Evolutionary conservation across 148 eudicot species (phyloP).

Genomic region (Persicaria tinctoria): DNA sequence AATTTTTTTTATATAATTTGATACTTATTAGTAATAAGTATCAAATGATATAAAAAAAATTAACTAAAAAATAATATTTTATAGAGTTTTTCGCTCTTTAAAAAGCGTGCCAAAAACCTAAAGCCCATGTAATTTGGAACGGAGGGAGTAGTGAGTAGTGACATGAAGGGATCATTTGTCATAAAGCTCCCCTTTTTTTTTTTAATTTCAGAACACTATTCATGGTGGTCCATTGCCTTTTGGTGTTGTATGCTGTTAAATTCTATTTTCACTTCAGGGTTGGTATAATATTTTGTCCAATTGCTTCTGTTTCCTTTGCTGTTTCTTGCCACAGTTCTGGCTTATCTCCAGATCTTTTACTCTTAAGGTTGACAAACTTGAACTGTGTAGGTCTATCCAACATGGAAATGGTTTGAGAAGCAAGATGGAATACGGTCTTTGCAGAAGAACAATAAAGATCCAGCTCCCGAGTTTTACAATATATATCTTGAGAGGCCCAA

Average conservation of each 20-base stretch:
- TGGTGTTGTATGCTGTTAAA: background rate
- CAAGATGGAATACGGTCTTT: conserved; percentile 93
- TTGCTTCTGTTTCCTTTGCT: background rate
- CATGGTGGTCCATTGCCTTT: background rate
- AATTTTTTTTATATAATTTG: no score
- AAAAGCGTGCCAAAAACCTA: no score
- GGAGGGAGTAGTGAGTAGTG: no score
- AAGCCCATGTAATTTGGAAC: no score
- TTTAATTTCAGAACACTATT: background rate
- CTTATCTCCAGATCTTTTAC: background rate
- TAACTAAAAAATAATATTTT: no score
- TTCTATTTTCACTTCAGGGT: background rate
- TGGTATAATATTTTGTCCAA: background rate
- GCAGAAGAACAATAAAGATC: conserved; percentile 83
- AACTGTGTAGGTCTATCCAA: conserved; percentile 75
- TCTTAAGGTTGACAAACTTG: background rate
- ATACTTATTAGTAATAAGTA: no score
- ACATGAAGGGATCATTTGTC: background rate
- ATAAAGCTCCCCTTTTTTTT: background rate
- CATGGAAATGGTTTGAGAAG: conserved; percentile 99
- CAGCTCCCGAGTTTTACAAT: conserved; percentile 95
- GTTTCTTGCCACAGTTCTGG: background rate
- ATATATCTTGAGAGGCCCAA: conserved; percentile 97
- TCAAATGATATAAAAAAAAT: no score
- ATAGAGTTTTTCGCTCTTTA: no score